A percentile compares a stretch with the other conserved stretches of the same genome.
Evolutionary conservation across 352 stramenopile genomes (phyloP).

Genomic region (Phytopythium cucurbitacearum): DNA sequence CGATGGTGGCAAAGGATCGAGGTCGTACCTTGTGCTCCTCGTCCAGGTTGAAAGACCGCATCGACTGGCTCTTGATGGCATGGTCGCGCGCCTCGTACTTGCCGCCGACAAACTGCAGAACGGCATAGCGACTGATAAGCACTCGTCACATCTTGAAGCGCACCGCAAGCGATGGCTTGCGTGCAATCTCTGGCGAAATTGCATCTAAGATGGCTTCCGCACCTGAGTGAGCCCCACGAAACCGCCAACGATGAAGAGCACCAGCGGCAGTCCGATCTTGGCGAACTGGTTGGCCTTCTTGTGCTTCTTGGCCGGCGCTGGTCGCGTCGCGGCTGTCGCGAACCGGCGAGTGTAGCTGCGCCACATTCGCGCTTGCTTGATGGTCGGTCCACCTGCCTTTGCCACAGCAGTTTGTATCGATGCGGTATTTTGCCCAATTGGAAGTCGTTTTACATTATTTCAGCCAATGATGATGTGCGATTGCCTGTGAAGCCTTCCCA

Average conservation of each 20-base stretch:
- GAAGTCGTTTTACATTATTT: neutral
- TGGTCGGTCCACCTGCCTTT: neutral
- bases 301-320: conserved; percentile 22
- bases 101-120: conserved; percentile 65
- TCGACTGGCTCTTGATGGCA: conserved; percentile 79
- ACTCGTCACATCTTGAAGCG: too few relatives aligned
- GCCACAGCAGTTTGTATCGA: too few relatives aligned
- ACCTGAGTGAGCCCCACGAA: conserved; percentile 77
- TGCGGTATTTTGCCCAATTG: conserved; percentile 7
- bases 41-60: conserved; percentile 76
- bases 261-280: conserved; percentile 64
- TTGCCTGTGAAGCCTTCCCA: too few relatives aligned
- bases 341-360: conserved; percentile 15
- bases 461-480: neutral
- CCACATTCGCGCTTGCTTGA: conserved; percentile 18
- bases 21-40: conserved; percentile 78
- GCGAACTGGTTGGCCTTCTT: conserved; percentile 65
- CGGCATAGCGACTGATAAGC: neutral
- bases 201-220: neutral
- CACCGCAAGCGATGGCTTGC: too few relatives aligned
- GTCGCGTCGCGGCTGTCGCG: conserved; percentile 11
- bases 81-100: conserved; percentile 82
- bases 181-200: too few relatives aligned
- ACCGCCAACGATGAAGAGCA: conserved; percentile 81
- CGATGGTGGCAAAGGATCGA: too few relatives aligned